Base-by-base conservation (phyloP, 1,284 basidiomycete species). In the Rugosomyces carneus region DNA sequence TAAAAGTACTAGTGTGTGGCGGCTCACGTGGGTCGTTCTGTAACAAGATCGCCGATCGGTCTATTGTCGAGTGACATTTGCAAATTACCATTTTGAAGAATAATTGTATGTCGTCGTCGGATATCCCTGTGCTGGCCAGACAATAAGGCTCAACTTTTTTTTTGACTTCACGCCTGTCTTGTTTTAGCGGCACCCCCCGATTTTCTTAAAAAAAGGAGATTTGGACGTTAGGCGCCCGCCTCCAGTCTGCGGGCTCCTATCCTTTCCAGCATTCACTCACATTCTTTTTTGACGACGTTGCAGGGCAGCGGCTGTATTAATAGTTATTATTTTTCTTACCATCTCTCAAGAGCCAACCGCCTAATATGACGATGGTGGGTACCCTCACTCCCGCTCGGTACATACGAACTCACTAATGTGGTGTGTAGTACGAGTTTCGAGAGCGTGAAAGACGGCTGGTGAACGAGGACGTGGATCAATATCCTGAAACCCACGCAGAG, bases 391-490 rank as follows among this genome's bases (percentile, higher is more conserved):
- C 13, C n/a, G 13, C 31, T 34, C 15, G n/a, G 5, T 11, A n/a
- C 8, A 8, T 34, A 34, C 15, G 15, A 4, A 8, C 7, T 34
- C 31, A 34, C 31, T 34, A n/a, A 15, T 16, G n/a, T 7, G 15
- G 31, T 16, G 15, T n/a, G 8, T 3, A 34, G n/a, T 76, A 71
- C 53, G 40, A 53, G 20, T 81, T 82, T 23, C 3, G 21, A 23
- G 21, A 3, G 4, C 27, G 27, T 29, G 27, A 29, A 29, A 29
- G 9, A 9, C 9, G 10, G 13, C 13, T 51, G 51, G 58, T 8
- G 37, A 73, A 72, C 57, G 73, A 70, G 19, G 81, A 82, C 53
- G 66, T 77, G 31, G 70, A 59, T 36, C 73, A 80, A 45, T 80
- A 82, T 51, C 47, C 64, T 42, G 50, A 57, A 15, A 51, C 72